A percentile compares a stretch with the other conserved stretches of the same genome.
These are phyloP conservation scores for Calonectria crousiana DNA, from an alignment of 2,329 filamentous ascomycete genomes.

Conservation along the genomic window DNA sequence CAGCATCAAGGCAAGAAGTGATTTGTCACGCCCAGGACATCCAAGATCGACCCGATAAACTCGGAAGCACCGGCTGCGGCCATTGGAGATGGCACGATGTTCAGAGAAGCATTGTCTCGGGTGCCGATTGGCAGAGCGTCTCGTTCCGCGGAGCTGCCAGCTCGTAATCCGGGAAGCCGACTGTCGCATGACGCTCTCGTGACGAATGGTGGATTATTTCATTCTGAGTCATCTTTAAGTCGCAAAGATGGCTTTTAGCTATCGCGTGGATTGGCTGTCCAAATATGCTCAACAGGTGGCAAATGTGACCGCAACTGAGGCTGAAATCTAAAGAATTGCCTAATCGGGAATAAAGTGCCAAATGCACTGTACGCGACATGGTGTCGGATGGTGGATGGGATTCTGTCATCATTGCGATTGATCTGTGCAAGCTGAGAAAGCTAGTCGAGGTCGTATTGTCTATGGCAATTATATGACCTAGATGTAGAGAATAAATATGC, in stretches of 20 bases:
- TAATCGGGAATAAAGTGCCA: conserved; percentile 14
- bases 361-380: not conserved
- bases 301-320: not conserved
- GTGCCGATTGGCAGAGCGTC: not conserved
- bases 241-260: not conserved
- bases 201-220: not conserved
- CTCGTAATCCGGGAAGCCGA: not conserved
- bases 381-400: not conserved
- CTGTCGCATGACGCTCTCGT: not conserved
- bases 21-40: not conserved
- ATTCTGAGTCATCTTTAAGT: not conserved
- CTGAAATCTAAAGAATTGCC: not conserved
- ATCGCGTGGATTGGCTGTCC: not conserved
- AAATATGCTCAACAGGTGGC: not conserved
- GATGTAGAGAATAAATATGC: not conserved
- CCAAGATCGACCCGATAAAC: accelerated
- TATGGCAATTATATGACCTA: not conserved
- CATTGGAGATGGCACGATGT: not conserved
- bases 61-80: not conserved
- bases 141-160: not conserved
- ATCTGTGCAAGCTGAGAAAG: not conserved
- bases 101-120: not conserved
- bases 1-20: not conserved
- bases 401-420: not conserved
- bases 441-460: not conserved